Conservation (phyloP, 306 rosid genomes). For the Argentina anserina region DNA sequence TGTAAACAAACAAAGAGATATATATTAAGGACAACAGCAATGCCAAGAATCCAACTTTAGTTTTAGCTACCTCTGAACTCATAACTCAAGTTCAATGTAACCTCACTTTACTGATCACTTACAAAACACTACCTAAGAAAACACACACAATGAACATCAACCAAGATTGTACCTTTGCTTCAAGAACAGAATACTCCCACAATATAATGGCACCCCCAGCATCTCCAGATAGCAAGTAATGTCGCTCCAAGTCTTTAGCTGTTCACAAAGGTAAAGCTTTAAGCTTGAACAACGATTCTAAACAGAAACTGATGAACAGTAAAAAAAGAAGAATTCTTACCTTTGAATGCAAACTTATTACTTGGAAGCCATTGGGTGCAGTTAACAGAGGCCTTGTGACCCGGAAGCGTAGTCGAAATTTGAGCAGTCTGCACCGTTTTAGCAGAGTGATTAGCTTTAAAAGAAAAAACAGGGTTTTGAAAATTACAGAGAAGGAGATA, state of each 20-base stretch:
- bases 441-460: not conserved
- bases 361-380: conserved; percentile 96
- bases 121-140: no score
- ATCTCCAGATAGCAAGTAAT: conserved; percentile 88
- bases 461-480: not conserved
- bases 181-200: conserved; percentile 65
- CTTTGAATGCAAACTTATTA: conserved; percentile 63
- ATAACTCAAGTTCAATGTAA: no score
- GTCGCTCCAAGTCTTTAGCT: conserved; percentile 66
- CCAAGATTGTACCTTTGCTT: conserved; percentile 58
- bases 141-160: no score
- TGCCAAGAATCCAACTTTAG: conserved; percentile 6
- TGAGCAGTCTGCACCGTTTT: conserved; percentile 64
- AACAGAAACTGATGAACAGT: no score
- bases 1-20: conserved; percentile 17
- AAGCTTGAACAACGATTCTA: not conserved
- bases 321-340: conserved; percentile 33
- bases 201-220: conserved; percentile 68
- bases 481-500: not conserved
- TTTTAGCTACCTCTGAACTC: no score
- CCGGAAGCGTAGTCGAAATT: conserved; percentile 86
- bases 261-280: not conserved
- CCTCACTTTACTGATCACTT: no score
- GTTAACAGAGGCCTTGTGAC: conserved; percentile 78
- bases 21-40: no score